Conservation (phyloP, 495 filamentous ascomycete genomes). For the Pyrenopolyporus hunteri region DNA sequence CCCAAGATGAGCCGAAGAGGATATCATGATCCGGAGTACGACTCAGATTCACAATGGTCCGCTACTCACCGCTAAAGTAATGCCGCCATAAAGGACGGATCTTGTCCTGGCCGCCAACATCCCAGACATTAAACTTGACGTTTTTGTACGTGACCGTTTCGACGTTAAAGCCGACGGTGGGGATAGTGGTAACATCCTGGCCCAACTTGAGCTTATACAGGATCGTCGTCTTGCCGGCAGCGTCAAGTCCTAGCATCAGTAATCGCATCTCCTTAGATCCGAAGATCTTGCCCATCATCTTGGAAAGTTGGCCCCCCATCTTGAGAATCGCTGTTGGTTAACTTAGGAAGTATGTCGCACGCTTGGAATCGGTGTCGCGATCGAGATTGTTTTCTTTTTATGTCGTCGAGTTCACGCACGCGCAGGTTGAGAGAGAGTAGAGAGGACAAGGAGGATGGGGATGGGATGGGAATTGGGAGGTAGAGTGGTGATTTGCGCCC, state of each 20-base stretch:
- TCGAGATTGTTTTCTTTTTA: constrained; percentile 10
- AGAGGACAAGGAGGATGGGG: not conserved
- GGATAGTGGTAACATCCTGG: constrained; percentile 98
- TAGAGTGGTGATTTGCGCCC: constrained; percentile 13
- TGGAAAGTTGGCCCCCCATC: constrained; percentile 84
- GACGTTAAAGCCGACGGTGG: constrained; percentile 98
- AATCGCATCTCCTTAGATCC: constrained; percentile 98
- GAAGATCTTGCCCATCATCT: constrained; percentile 96
- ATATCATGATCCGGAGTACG: not conserved
- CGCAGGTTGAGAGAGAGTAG: constrained; percentile 2
- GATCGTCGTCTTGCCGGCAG: constrained; percentile 98
- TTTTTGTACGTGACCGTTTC: constrained; percentile 99
- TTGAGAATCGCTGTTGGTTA: constrained; percentile 31
- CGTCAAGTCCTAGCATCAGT: constrained; percentile 96
- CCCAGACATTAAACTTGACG: constrained; percentile 99
- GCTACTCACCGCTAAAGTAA: constrained; percentile 86
- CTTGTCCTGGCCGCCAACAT: constrained; percentile 99
- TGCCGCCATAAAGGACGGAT: constrained; percentile 97
- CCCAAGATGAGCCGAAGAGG: not conserved
- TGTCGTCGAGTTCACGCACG: constrained; percentile 7
- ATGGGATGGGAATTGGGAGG: not conserved
- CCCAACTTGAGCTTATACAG: constrained; percentile 99
- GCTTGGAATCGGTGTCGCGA: not conserved
- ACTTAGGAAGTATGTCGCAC: not conserved
- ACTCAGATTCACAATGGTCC: constrained; percentile 4